Percentiles rank a stretch among this genome's conserved stretches.
Evolutionary conservation across 2,329 filamentous ascomycete species (phyloP).

Genomic region (Pezizomycotina sp.): DNA sequence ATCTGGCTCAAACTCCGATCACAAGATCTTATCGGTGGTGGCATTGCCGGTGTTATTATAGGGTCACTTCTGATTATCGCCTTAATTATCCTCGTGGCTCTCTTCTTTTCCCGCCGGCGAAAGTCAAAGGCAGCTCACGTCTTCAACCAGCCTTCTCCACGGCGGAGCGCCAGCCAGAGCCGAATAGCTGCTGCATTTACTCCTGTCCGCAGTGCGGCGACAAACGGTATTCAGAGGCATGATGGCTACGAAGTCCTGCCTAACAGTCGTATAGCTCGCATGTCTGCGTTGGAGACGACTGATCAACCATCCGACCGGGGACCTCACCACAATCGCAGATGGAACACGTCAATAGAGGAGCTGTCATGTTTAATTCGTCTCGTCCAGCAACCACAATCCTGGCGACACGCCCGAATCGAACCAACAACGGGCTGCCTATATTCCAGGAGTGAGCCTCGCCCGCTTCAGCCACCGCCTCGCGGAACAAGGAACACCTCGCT

Average conservation of each 20-base stretch:
- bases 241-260: constrained; percentile 58
- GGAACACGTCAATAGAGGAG: too few species aligned
- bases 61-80: constrained; percentile 57
- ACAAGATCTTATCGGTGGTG: constrained; percentile 72
- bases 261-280: constrained; percentile 78
- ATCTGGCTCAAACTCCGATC: constrained; percentile 28
- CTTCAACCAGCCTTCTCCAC: constrained; percentile 78
- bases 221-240: constrained; percentile 27
- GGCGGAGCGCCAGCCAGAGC: constrained; percentile 31
- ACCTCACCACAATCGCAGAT: constrained; percentile 14
- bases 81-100: constrained; percentile 51
- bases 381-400: too few species aligned
- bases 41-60: constrained; percentile 79
- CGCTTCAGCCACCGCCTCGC: constrained; percentile 25
- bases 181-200: constrained; percentile 29
- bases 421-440: constrained; percentile 23
- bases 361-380: constrained; percentile 28
- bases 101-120: constrained; percentile 44
- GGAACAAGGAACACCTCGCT: constrained; percentile 70
- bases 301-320: constrained; percentile 14
- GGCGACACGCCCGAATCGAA: constrained; percentile 38
- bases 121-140: constrained; percentile 43
- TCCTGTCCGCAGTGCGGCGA: constrained; percentile 26
- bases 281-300: constrained; percentile 79
- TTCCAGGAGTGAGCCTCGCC: constrained; percentile 22